Percentiles rank a stretch among this genome's conserved stretches.
Conservation (phyloP, 331 rosid species). For the Arachis monticola region DNA sequence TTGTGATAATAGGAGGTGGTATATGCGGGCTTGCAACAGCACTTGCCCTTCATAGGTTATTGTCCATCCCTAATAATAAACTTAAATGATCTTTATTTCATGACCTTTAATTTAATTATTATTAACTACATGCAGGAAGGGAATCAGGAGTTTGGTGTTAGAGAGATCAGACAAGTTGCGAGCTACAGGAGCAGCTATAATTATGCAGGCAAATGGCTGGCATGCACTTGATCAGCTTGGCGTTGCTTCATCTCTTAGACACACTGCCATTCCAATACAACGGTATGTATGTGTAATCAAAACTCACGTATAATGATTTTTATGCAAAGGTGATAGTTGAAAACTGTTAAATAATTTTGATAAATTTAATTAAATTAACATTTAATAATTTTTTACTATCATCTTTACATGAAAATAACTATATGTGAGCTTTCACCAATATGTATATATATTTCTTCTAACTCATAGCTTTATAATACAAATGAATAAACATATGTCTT, state of each 20-base stretch:
- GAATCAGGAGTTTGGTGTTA: slow-evolving; percentile 54
- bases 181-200: slow-evolving; percentile 57
- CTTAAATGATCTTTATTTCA: too few relatives aligned
- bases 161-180: slow-evolving; percentile 56
- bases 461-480: too few relatives aligned
- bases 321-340: too few relatives aligned
- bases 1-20: slow-evolving; percentile 65
- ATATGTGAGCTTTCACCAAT: too few relatives aligned
- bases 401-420: too few relatives aligned
- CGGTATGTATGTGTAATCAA: slow-evolving; percentile 28
- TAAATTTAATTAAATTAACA: too few relatives aligned
- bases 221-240: slow-evolving; percentile 66
- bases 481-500: too few relatives aligned
- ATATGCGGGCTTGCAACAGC: slow-evolving; percentile 72
- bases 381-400: too few relatives aligned
- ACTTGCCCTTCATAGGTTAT: slow-evolving; percentile 65
- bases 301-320: too few relatives aligned
- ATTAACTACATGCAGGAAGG: slow-evolving; percentile 46
- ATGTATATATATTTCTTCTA: too few relatives aligned
- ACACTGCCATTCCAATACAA: slow-evolving; percentile 50
- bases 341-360: too few relatives aligned
- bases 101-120: background rate
- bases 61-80: background rate
- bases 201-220: slow-evolving; percentile 65
- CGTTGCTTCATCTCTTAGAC: slow-evolving; percentile 51